Conservation (phyloP, 352 stramenopile genomes). For the Globisporangium paroecandrum region DNA sequence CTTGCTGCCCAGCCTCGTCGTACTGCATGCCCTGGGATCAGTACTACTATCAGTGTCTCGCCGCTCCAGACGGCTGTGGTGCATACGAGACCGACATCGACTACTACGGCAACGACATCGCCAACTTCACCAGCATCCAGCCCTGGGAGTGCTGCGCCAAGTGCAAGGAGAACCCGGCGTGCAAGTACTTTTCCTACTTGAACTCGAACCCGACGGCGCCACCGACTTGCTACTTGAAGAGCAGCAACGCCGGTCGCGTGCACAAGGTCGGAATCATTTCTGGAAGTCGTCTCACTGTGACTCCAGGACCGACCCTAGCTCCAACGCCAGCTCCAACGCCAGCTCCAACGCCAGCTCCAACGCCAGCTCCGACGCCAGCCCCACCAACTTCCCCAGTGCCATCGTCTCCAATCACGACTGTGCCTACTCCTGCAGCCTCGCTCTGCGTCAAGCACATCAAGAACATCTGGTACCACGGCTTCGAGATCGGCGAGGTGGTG, state of each 20-base stretch:
- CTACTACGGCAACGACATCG: conserved; percentile 19
- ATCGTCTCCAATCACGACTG: background rate
- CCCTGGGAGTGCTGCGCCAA: conserved; percentile 33
- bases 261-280: conserved; percentile 9
- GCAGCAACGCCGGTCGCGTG: conserved; percentile 2
- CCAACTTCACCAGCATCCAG: conserved; percentile 25
- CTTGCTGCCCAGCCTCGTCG: conserved; percentile 29
- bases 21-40: conserved; percentile 52
- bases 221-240: conserved; percentile 35
- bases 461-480: conserved; percentile 35
- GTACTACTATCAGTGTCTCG: conserved; percentile 54
- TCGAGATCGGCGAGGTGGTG: conserved; percentile 26
- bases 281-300: background rate
- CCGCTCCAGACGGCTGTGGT: conserved; percentile 26
- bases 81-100: background rate
- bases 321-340: conserved; percentile 1
- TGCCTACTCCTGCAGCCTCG: background rate
- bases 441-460: conserved; percentile 28
- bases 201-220: conserved; percentile 12
- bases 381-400: conserved; percentile 1
- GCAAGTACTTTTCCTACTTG: conserved; percentile 33
- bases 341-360: background rate
- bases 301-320: conserved; percentile 1
- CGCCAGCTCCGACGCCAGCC: background rate
- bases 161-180: conserved; percentile 24